Base-by-base conservation (phyloP, 495 filamentous ascomycete species). In the Stereocaulon alpinum region DNA sequence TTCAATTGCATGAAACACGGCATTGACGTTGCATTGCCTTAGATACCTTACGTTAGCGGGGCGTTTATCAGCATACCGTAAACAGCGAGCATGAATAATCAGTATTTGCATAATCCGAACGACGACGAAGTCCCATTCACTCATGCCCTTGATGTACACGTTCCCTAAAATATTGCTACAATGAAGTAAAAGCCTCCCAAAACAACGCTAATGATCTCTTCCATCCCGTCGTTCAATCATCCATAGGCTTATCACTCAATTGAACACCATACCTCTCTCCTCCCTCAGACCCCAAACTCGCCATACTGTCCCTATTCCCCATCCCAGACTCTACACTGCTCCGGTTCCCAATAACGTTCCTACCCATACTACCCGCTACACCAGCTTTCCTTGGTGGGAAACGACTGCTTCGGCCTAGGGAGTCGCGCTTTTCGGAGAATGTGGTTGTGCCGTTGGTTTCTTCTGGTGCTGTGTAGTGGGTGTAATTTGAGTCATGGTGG, bases 161-260 rank as follows among this genome's bases (percentile, higher is more conserved):
- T 7, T 22, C 12, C 15, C 20, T 20, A 20, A 11, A 30, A 24
- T 59, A 59, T 51, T 45, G 15, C 15, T 59, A 43, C 47, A 58
- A 34, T 14, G 37, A 59, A 59, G 45, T 32, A 17, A 34, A 58
- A 5, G 9, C 32, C 43, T 12, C 44, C 22, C 34, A 9, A 3
- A 47, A n/a, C 6, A 7, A 57, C 55, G n/a, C 41, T 42, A 18
- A 17, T 9, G 11, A 48, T 12, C 12, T 40, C 32, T n/a, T n/a
- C n/a, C n/a, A n/a, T n/a, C 10, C 24, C 29, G 1, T 56, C 3
- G 15, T 30, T 58, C 45, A 91, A 72, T 93, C 86, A 70, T 91
- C 86, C 88, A 92, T 90, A 15, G 89, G 86, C 71, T 80, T 82
- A 68, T 95, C 90, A 59, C 83, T 84, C 71, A 95, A 77, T 57